A percentile compares a stretch with the other conserved stretches of the same genome.
These are phyloP conservation scores for Megacollybia marginata DNA, from an alignment of 768 basidiomycete species.

Conservation along the genomic window DNA sequence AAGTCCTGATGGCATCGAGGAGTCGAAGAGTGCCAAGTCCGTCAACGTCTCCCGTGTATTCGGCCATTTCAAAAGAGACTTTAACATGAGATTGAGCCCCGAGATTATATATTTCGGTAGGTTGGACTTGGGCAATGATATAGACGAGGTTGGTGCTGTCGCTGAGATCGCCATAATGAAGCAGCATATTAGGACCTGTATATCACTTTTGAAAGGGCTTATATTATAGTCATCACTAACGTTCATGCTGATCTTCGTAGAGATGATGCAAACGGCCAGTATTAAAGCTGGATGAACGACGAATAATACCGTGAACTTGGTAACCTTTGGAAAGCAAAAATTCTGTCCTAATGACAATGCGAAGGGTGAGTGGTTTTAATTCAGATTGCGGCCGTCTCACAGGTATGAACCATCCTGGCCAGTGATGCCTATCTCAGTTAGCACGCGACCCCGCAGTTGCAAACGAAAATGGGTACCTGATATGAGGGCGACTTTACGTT, in stretches of 20 bases:
- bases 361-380: not conserved
- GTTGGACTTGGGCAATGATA: slow-evolving; percentile 90
- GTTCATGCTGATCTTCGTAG: slow-evolving; percentile 88
- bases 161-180: slow-evolving; percentile 89
- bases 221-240: slow-evolving; percentile 34
- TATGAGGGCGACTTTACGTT: slow-evolving; percentile 90
- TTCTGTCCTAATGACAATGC: slow-evolving; percentile 52
- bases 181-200: slow-evolving; percentile 63
- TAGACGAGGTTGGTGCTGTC: slow-evolving; percentile 97
- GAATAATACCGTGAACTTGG: slow-evolving; percentile 91
- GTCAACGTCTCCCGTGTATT: slow-evolving; percentile 97
- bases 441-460: slow-evolving; percentile 6
- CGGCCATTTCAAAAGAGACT: slow-evolving; percentile 98
- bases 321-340: slow-evolving; percentile 83
- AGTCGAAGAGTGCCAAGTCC: slow-evolving; percentile 92
- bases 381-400: slow-evolving; percentile 33
- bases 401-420: slow-evolving; percentile 96
- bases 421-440: slow-evolving; percentile 64
- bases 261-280: slow-evolving; percentile 92
- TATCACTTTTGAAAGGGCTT: not conserved
- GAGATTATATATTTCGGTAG: slow-evolving; percentile 96
- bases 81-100: slow-evolving; percentile 98
- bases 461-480: slow-evolving; percentile 64
- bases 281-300: slow-evolving; percentile 97
- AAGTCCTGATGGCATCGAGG: slow-evolving; percentile 93